Base-by-base conservation (phyloP, 768 basidiomycete species). In the Tulasnella sp. region DNA sequence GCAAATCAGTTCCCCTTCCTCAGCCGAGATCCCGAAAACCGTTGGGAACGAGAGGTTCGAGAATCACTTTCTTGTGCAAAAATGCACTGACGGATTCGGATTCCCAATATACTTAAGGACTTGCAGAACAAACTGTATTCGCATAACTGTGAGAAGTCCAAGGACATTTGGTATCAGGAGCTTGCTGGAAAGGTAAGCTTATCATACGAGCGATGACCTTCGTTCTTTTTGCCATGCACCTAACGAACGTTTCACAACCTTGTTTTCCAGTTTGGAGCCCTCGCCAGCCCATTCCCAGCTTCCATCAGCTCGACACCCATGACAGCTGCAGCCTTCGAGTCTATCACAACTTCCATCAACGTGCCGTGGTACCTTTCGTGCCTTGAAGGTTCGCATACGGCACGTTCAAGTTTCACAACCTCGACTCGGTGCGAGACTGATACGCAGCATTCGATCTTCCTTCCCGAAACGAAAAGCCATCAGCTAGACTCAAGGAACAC, bases 291-390 rank as follows among this genome's bases (percentile, higher is more conserved):
- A 11, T 75, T 37, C 37, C 74, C 74, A 5, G 1, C 39, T 20
- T 40, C 74, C 15, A 57, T 75, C 26, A 48, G 74, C 32, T 57
- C 48, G 15, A 35, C 74, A 15, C 51, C 48, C 42, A 11, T 18
- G 35, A 75, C 42, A 13, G 74, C 29, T 61, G 79, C 81, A 44
- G 90, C 88, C 26, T 83, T 87, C 55, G 83, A 81, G 15, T 90
- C 86, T 81, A 83, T 84, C 71, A 88, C 89, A 0, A 84, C 87
- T 80, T 87, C 87, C 44, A 82, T 89, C 57, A 86, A 89, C 80
- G 89, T 89, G 0, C 85, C 86, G 23, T 79, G 83, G 44, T 91
- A 90, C 82, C 84, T 88, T 40, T 85, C 84, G 1, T 87, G 88
- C 86, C 83, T 91, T 16, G 85, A 86, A 75, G 80, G 74, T 75